Evolutionary conservation across 345 rosid genomes (phyloP).

Genomic region (Cochlearia excelsa): DNA sequence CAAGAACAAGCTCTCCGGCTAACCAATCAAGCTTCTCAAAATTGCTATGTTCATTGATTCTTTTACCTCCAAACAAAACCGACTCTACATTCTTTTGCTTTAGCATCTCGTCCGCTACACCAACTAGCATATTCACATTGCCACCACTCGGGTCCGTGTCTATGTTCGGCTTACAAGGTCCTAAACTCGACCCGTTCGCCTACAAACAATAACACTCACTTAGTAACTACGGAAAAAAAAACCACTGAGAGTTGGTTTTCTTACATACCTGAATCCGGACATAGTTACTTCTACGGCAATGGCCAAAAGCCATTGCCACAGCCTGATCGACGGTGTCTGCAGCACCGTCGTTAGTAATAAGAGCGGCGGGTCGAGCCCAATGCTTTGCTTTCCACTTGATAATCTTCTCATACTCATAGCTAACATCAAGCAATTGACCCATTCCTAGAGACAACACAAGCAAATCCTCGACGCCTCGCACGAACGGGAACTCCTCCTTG

Average conservation of each 20-base stretch:
- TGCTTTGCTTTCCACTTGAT: conserved; percentile 78
- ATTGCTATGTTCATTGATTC: conserved; percentile 68
- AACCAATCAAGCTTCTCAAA: conserved; percentile 86
- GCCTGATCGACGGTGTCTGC: conserved; percentile 94
- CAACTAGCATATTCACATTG: conserved; percentile 71
- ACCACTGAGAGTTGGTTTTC: not conserved
- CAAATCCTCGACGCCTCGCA: conserved; percentile 92
- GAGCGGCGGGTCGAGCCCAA: conserved; percentile 85
- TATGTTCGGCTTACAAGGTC: conserved; percentile 57
- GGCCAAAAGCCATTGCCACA: conserved; percentile 91
- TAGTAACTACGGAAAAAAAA: not conserved
- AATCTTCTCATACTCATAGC: conserved; percentile 66
- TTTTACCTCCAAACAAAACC: conserved; percentile 80
- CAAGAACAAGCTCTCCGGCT: conserved; percentile 78
- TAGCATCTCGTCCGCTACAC: conserved; percentile 84
- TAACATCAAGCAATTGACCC: conserved; percentile 73
- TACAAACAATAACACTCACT: conserved; percentile 32
- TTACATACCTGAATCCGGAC: conserved; percentile 78
- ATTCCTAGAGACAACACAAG: conserved; percentile 76
- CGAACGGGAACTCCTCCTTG: conserved; percentile 96
- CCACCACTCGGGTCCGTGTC: conserved; percentile 65
- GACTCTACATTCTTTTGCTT: conserved; percentile 96
- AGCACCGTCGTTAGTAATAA: conserved; percentile 77
- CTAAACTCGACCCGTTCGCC: conserved; percentile 82
- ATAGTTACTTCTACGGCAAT: conserved; percentile 66